Evolutionary conservation across 306 rosid species (phyloP).

Genomic region (Cicer yamashitae): DNA sequence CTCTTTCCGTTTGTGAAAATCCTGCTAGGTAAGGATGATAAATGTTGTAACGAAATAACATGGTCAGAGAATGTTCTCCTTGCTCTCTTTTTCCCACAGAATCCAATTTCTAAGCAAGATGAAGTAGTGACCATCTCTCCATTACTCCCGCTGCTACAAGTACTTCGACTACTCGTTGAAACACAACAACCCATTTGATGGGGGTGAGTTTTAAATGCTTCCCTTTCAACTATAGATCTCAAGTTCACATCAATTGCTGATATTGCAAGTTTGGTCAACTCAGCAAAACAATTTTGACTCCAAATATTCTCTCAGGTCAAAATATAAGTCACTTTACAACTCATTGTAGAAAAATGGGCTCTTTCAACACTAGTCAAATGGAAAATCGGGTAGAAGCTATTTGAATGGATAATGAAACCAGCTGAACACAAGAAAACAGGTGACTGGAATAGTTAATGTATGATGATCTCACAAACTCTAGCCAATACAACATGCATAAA

Average conservation of each 20-base stretch:
- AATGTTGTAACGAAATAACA: conserved; percentile 62
- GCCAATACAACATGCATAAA: conserved; percentile 42
- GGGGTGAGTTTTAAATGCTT: conserved; percentile 46
- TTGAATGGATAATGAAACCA: conserved; percentile 50
- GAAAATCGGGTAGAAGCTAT: conserved; percentile 39
- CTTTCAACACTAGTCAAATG: conserved; percentile 54
- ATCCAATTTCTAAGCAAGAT: conserved; percentile 60
- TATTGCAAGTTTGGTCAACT: conserved; percentile 53
- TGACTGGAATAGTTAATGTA: conserved; percentile 50
- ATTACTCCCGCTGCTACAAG: conserved; percentile 81
- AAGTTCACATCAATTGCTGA: conserved; percentile 55
- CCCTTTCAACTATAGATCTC: conserved; percentile 59
- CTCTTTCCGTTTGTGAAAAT: conserved; percentile 85
- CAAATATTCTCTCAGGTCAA: conserved; percentile 54
- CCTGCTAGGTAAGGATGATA: conserved; percentile 76
- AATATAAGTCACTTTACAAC: conserved; percentile 53
- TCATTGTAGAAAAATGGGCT: conserved; percentile 45
- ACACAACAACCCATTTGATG: conserved; percentile 87
- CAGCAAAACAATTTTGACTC: conserved; percentile 47
- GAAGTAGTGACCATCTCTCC: conserved; percentile 67
- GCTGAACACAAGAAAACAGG: conserved; percentile 63
- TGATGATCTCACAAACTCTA: conserved; percentile 49
- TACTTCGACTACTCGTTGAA: conserved; percentile 81
- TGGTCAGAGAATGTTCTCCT: conserved; percentile 81
- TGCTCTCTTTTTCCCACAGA: conserved; percentile 62